Evolutionary conservation across 352 stramenopile genomes (phyloP).

Genomic region (Pythium aquatile): DNA sequence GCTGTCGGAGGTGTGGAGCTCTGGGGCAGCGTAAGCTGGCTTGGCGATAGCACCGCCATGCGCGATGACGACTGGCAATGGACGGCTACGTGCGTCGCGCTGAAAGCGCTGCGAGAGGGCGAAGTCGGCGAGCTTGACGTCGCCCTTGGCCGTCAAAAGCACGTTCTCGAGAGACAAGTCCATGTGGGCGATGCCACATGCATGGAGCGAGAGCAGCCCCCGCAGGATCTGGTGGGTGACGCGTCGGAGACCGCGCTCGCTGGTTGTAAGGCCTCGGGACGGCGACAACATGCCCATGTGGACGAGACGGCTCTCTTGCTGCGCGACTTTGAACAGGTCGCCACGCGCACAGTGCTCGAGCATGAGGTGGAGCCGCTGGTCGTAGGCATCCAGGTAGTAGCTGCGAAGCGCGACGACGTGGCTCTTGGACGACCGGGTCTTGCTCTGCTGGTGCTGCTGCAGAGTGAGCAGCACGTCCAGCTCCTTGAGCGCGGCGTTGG

Average conservation of each 20-base stretch:
- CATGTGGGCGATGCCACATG: conserved; percentile 84
- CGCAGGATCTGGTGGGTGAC: conserved; percentile 79
- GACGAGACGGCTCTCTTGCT: conserved; percentile 45
- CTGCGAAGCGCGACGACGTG: conserved; percentile 53
- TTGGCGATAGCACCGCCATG: conserved; percentile 38
- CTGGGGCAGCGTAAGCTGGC: conserved; percentile 63
- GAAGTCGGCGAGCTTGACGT: conserved; percentile 89
- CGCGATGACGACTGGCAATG: conserved; percentile 18
- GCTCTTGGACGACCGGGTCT: not conserved
- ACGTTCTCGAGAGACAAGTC: conserved; percentile 95
- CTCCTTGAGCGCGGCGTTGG: conserved; percentile 50
- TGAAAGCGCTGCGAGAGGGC: conserved; percentile 67
- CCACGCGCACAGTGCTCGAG: conserved; percentile 66
- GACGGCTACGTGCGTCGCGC: conserved; percentile 27
- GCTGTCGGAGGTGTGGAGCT: conserved; percentile 32
- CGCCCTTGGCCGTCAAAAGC: conserved; percentile 83
- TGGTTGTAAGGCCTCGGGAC: conserved; percentile 33
- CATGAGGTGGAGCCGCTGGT: conserved; percentile 55
- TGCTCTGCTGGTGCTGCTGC: conserved; percentile 7
- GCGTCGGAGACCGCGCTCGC: conserved; percentile 36
- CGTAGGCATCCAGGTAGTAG: conserved; percentile 37
- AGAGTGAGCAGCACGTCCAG: conserved; percentile 66
- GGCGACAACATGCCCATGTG: conserved; percentile 34
- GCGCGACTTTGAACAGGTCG: conserved; percentile 56
- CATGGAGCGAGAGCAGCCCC: conserved; percentile 86